These are phyloP conservation scores for Laburnicola sp. DNA, from an alignment of 2,329 filamentous ascomycete genomes.

Conservation along the genomic window DNA sequence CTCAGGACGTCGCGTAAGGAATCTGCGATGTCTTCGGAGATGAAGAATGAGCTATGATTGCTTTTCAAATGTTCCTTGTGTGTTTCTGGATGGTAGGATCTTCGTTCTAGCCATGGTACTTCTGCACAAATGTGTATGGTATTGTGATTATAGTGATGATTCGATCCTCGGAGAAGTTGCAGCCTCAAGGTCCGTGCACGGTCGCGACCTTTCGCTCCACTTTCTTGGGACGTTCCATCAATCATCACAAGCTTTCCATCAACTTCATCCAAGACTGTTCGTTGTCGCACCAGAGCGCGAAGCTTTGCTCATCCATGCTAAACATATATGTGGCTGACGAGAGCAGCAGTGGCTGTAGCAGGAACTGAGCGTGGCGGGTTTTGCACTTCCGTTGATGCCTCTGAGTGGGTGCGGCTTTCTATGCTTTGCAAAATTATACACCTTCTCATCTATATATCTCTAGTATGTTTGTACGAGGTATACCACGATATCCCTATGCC, in stretches of 20 bases:
- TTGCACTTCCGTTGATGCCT: too few relatives aligned
- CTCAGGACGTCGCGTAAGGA: conserved; percentile 12
- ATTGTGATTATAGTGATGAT: background rate
- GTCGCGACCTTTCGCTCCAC: background rate
- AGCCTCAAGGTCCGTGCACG: background rate
- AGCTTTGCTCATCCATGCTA: background rate
- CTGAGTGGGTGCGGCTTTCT: too few relatives aligned
- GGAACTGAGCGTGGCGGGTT: too few relatives aligned
- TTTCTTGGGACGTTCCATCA: background rate
- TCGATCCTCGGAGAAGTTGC: background rate
- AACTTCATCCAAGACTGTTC: background rate
- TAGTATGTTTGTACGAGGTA: too few relatives aligned
- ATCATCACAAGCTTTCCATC: conserved; percentile 2
- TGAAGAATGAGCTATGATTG: background rate
- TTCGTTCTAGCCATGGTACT: background rate
- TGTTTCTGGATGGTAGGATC: background rate
- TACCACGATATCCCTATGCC: too few relatives aligned
- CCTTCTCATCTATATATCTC: too few relatives aligned
- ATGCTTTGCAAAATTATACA: too few relatives aligned
- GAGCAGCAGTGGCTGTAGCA: too few relatives aligned
- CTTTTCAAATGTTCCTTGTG: background rate
- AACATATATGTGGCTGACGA: background rate
- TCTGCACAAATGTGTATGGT: background rate
- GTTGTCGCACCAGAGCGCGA: background rate
- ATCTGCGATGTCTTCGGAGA: background rate